phyloP scores from a whole-genome alignment of 495 filamentous ascomycete genomes.

The Parmelia sp. region DNA sequence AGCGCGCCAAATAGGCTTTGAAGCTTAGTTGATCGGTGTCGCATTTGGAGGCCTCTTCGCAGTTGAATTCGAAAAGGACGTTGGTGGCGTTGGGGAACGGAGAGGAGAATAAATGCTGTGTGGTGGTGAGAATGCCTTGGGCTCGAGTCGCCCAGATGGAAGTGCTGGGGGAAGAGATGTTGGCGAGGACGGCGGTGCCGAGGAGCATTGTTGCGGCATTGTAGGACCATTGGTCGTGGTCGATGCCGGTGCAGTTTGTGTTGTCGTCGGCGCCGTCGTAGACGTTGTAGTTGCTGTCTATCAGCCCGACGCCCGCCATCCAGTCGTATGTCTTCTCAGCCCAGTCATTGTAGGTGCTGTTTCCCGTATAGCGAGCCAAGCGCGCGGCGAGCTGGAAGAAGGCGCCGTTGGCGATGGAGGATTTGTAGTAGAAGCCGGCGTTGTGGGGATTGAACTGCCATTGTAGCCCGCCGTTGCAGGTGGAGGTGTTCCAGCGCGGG shows the following conservation, averaged over 20 bases:
- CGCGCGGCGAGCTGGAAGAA: constrained; percentile 74
- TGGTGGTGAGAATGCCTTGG: constrained; percentile 48
- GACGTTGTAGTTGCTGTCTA: constrained; percentile 47
- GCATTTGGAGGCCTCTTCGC: constrained; percentile 60
- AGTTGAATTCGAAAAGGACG: constrained; percentile 61
- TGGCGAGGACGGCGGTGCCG: constrained; percentile 76
- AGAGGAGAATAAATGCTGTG: constrained; percentile 50
- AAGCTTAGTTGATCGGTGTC: constrained; percentile 66
- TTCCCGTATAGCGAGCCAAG: constrained; percentile 66
- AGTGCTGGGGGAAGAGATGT: constrained; percentile 31
- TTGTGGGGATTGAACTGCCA: constrained; percentile 85
- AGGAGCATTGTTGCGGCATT: constrained; percentile 67
- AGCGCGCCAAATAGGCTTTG: constrained; percentile 68
- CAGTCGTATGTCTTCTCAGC: constrained; percentile 67
- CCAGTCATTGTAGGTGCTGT: constrained; percentile 70
- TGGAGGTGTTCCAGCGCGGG: constrained; percentile 56
- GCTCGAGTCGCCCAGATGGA: constrained; percentile 52
- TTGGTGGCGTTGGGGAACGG: constrained; percentile 29
- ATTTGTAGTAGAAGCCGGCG: constrained; percentile 75
- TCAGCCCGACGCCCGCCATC: constrained; percentile 52
- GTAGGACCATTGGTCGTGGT: constrained; percentile 67
- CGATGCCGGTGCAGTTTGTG: constrained; percentile 52
- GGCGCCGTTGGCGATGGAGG: constrained; percentile 70
- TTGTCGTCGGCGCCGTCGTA: constrained; percentile 60
- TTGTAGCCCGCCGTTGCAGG: constrained; percentile 69